Percentiles rank a stretch among this genome's conserved stretches.
Conservation (phyloP, 2,329 filamentous ascomycete species). For the Stagonosporopsis vannaccii region DNA sequence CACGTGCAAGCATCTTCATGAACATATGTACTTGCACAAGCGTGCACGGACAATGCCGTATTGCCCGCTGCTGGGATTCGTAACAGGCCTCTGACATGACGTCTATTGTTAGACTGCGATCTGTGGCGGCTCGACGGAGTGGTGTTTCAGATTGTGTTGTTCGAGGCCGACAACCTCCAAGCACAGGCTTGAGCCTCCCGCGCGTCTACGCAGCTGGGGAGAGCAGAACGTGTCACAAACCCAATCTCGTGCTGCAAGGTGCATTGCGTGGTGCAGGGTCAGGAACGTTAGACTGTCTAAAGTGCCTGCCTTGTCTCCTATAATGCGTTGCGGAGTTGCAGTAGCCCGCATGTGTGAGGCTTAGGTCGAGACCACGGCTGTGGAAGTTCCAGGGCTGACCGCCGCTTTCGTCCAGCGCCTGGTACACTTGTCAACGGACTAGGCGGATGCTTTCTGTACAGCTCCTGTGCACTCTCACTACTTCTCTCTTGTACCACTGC, state of each 20-base stretch:
- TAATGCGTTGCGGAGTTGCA: conserved; percentile 12
- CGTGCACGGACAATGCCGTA: conserved; percentile 10
- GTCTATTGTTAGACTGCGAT: conserved; percentile 20
- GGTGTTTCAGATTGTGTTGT: conserved; percentile 32
- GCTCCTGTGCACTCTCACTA: conserved; percentile 6
- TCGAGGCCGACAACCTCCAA: conserved; percentile 13
- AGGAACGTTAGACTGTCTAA: conserved; percentile 9
- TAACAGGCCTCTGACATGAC: conserved; percentile 9
- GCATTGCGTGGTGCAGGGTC: conserved; percentile 4
- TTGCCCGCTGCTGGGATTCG: conserved; percentile 3
- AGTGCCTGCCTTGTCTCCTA: conserved; percentile 20
- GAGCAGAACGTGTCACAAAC: conserved; percentile 7
- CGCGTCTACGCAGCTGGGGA: conserved; percentile 16
- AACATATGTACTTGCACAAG: neutral
- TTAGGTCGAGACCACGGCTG: conserved; percentile 6
- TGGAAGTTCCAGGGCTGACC: conserved; percentile 4
- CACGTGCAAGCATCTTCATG: conserved; percentile 1
- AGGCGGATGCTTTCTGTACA: neutral
- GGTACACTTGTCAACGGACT: conserved; percentile 13
- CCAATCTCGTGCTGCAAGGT: conserved; percentile 13
- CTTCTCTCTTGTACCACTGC: neutral
- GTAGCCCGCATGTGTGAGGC: conserved; percentile 14
- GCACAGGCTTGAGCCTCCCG: conserved; percentile 18
- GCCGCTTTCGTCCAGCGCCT: conserved; percentile 10
- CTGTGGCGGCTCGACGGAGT: conserved; percentile 25